Conservation (phyloP, 2,329 filamentous ascomycete species). For the Clonostachys rosea region DNA sequence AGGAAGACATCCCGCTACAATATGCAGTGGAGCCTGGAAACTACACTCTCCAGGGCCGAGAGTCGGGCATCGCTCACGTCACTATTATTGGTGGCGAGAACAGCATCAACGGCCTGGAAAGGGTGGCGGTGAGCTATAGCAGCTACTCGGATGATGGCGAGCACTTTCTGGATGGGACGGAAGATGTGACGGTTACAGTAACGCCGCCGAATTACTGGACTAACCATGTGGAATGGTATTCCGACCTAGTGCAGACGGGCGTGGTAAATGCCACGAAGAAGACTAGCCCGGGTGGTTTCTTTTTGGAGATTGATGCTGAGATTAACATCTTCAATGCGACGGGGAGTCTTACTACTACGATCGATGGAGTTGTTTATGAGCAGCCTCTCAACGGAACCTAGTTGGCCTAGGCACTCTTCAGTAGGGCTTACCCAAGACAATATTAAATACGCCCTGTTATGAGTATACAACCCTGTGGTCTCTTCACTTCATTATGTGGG, state of each 20-base stretch:
- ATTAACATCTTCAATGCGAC: conserved; percentile 32
- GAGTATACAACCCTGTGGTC: too few species aligned
- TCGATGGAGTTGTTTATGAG: conserved; percentile 25
- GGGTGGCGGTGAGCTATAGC: conserved; percentile 23
- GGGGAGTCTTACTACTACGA: conserved; percentile 28
- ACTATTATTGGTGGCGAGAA: neutral
- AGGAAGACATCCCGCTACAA: conserved; percentile 13
- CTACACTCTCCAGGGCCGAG: neutral
- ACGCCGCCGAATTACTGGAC: conserved; percentile 11
- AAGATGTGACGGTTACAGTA: conserved; percentile 20
- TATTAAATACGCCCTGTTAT: too few species aligned
- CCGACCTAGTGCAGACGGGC: conserved; percentile 26
- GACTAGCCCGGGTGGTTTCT: conserved; percentile 29
- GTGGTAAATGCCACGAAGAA: conserved; percentile 22
- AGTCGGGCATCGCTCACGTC: neutral
- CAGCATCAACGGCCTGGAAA: conserved; percentile 1
- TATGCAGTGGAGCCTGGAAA: conserved; percentile 4
- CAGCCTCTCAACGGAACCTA: conserved; percentile 29
- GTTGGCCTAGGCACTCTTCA: too few species aligned
- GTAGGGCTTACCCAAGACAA: too few species aligned
- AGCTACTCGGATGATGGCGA: conserved; percentile 27
- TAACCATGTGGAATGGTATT: conserved; percentile 27
- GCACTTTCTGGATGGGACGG: conserved; percentile 22
- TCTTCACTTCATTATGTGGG: too few species aligned
- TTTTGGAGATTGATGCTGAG: conserved; percentile 28